These are phyloP conservation scores for Myriosclerotinia duriaeana DNA, from an alignment of 2,329 filamentous ascomycete species.

Conservation along the genomic window DNA sequence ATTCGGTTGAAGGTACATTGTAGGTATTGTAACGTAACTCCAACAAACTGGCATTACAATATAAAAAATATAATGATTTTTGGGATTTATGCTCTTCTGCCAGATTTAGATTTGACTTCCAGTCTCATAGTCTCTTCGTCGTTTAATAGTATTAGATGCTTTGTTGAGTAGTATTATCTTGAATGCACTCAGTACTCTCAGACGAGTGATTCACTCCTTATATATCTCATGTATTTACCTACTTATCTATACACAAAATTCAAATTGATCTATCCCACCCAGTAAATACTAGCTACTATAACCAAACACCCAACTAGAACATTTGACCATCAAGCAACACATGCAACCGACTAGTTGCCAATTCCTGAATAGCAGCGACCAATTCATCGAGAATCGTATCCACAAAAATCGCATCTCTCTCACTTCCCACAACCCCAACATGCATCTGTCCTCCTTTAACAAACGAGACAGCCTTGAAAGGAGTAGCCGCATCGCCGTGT, in stretches of 20 bases:
- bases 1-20: too few relatives aligned
- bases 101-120: not conserved
- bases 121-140: not conserved
- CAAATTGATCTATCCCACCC: not conserved
- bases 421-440: constrained; percentile 48
- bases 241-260: not conserved
- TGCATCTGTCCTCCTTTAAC: constrained; percentile 43
- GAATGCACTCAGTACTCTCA: not conserved
- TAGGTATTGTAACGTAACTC: not conserved
- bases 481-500: constrained; percentile 44
- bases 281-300: not conserved
- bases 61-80: not conserved
- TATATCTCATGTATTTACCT: not conserved
- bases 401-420: constrained; percentile 43
- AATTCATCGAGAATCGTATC: constrained; percentile 42
- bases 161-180: too few relatives aligned
- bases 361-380: constrained; percentile 30
- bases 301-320: not conserved
- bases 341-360: constrained; percentile 20
- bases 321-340: constrained; percentile 26
- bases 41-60: not conserved
- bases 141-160: not conserved
- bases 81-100: too few relatives aligned
- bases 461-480: constrained; percentile 49
- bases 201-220: not conserved